Conservation (phyloP, 176 grass and related monocot species). For the Oryza australiensis region DNA sequence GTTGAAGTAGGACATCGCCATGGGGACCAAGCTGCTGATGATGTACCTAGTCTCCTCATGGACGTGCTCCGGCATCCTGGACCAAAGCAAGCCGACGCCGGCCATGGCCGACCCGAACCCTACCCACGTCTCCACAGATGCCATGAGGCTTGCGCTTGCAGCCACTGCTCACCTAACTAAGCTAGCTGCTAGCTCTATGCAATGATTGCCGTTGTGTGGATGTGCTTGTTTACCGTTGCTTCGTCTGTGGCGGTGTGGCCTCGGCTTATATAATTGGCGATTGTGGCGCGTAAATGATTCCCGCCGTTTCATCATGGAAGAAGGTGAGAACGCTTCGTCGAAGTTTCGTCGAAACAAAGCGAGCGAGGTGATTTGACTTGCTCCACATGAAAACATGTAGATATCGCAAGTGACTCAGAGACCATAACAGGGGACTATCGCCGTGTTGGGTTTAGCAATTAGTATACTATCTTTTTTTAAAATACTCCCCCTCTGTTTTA, state of each 20-base stretch:
- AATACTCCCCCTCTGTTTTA: too few species aligned
- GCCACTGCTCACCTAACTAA: too few species aligned
- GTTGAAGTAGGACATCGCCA: constrained; percentile 10
- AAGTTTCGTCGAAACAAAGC: neutral
- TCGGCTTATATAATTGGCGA: neutral
- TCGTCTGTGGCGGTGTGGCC: too few species aligned
- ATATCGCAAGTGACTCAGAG: too few species aligned
- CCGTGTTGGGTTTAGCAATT: too few species aligned
- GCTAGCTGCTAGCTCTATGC: too few species aligned
- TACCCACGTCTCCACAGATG: constrained; percentile 23
- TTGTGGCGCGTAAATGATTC: neutral
- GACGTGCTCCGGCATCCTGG: neutral
- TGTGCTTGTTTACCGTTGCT: neutral
- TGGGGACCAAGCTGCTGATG: neutral
- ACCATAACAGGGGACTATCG: too few species aligned
- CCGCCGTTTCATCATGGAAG: neutral
- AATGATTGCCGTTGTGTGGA: neutral
- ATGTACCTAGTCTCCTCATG: neutral
- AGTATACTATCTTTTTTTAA: too few species aligned
- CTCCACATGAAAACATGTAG: too few species aligned
- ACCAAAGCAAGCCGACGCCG: constrained; percentile 10
- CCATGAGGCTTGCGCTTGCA: neutral
- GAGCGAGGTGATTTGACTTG: too few species aligned
- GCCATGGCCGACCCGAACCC: constrained; percentile 26
- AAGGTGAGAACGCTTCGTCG: too few species aligned